A percentile compares a stretch with the other conserved stretches of the same genome.
Conservation (phyloP, 345 rosid genomes). For the Citrus australasica region DNA sequence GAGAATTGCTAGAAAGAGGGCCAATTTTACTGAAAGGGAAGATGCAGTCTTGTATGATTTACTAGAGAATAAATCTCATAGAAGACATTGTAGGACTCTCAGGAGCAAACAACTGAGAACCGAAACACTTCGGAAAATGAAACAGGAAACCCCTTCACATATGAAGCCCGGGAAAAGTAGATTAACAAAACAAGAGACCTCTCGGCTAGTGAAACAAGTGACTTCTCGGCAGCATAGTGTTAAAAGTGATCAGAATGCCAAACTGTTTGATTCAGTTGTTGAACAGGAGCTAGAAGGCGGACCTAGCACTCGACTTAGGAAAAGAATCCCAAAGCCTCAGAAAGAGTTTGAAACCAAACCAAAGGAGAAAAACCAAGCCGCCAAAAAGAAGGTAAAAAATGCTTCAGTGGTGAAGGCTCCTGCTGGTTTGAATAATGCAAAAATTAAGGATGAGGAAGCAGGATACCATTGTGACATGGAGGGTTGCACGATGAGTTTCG, state of each 20-base stretch:
- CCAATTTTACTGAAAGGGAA: conserved; percentile 35
- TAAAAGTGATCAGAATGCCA: conserved; percentile 27
- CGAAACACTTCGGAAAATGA: conserved; percentile 9
- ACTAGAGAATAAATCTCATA: conserved; percentile 26
- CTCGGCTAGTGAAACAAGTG: conserved; percentile 35
- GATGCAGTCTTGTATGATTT: conserved; percentile 52
- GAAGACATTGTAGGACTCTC: conserved; percentile 17
- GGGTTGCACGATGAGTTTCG: conserved; percentile 87
- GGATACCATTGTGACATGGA: conserved; percentile 82
- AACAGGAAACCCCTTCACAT: conserved; percentile 1
- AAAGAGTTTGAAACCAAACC: conserved; percentile 33
- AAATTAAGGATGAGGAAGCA: conserved; percentile 46
- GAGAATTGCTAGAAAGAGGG: conserved; percentile 22
- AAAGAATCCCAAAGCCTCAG: conserved; percentile 44
- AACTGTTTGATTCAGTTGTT: conserved; percentile 18
- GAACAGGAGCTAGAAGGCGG: conserved; percentile 57
- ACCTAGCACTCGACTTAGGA: conserved; percentile 76
- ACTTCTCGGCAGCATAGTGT: conserved; percentile 22
- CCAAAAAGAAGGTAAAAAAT: conserved; percentile 43
- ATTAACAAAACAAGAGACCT: conserved; percentile 10
- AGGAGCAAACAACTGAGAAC: conserved; percentile 32
- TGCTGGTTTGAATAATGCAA: conserved; percentile 29
- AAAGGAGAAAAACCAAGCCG: conserved; percentile 46
- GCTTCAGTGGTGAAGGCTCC: conserved; percentile 27
- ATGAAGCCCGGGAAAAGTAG: conserved; percentile 11